phyloP scores from a whole-genome alignment of 2,329 filamentous ascomycete genomes.

The Colletotrichum endophyticum region DNA sequence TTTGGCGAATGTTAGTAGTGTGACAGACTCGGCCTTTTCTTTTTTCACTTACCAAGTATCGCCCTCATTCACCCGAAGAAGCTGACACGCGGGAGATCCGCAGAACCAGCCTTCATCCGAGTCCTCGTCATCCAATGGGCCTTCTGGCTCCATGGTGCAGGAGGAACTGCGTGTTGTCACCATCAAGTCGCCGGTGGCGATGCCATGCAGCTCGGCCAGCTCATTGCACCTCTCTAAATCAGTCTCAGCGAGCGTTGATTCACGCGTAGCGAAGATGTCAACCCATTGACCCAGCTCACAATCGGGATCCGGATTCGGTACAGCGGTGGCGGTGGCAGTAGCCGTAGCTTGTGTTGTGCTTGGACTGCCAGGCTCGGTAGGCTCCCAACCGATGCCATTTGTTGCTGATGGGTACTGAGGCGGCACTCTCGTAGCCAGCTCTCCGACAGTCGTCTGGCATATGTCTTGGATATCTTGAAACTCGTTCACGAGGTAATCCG shows the following conservation, averaged over 20 bases:
- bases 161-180: background rate
- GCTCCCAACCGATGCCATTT: background rate
- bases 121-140: background rate
- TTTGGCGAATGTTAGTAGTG: background rate
- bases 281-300: background rate
- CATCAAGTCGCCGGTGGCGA: background rate
- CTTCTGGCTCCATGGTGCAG: background rate
- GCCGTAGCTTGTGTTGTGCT: background rate
- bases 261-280: background rate
- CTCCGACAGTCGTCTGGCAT: background rate
- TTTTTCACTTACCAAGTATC: background rate
- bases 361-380: background rate
- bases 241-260: background rate
- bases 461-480: background rate
- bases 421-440: background rate
- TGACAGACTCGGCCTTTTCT: background rate
- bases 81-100: background rate
- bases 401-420: background rate
- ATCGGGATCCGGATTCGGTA: background rate
- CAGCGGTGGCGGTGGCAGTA: background rate
- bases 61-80: background rate
- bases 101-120: background rate
- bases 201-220: background rate
- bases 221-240: background rate
- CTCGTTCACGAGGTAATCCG: background rate